phyloP scores from a whole-genome alignment of 805 yeast species.

The Saccharomycopsis sp. region DNA sequence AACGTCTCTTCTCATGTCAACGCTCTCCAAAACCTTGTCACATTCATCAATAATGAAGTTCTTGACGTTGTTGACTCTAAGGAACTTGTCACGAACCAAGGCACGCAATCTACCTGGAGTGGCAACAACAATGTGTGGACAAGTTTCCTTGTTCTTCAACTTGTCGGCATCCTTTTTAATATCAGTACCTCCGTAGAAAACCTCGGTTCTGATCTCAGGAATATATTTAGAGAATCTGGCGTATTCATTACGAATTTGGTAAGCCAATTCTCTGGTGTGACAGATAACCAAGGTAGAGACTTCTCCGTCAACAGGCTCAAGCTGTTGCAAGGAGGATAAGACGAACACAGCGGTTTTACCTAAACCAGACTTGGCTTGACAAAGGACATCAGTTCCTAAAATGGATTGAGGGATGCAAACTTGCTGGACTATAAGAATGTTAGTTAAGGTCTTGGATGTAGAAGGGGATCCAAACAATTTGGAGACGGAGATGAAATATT shows the following conservation, averaged over 20 bases:
- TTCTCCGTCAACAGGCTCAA: slow-evolving; percentile 97
- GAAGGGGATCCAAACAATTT: no score
- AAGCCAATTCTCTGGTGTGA: slow-evolving; percentile 98
- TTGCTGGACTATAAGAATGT: slow-evolving; percentile 74
- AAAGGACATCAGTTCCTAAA: slow-evolving; percentile 93
- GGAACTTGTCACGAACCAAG: slow-evolving; percentile 81
- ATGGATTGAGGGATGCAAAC: slow-evolving; percentile 97
- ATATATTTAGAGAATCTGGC: slow-evolving; percentile 95
- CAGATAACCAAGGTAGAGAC: slow-evolving; percentile 90
- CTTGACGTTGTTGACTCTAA: slow-evolving; percentile 83
- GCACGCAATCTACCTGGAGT: slow-evolving; percentile 98
- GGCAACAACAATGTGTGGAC: slow-evolving; percentile 95
- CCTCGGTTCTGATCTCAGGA: slow-evolving; percentile 97
- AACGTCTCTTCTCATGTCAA: slow-evolving; percentile 96
- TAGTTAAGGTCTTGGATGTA: background rate
- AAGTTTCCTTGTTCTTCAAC: slow-evolving; percentile 83
- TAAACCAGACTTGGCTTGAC: slow-evolving; percentile 99
- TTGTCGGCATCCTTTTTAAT: slow-evolving; percentile 79
- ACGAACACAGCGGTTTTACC: slow-evolving; percentile 99
- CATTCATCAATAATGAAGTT: slow-evolving; percentile 96
- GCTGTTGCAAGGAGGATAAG: slow-evolving; percentile 89
- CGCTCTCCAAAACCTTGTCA: slow-evolving; percentile 89
- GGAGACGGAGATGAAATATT: no score
- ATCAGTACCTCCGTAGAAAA: slow-evolving; percentile 93
- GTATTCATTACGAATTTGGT: slow-evolving; percentile 95